Evolutionary conservation across 2,329 filamentous ascomycete genomes (phyloP).

Genomic region (Dactylellina parvicollis): DNA sequence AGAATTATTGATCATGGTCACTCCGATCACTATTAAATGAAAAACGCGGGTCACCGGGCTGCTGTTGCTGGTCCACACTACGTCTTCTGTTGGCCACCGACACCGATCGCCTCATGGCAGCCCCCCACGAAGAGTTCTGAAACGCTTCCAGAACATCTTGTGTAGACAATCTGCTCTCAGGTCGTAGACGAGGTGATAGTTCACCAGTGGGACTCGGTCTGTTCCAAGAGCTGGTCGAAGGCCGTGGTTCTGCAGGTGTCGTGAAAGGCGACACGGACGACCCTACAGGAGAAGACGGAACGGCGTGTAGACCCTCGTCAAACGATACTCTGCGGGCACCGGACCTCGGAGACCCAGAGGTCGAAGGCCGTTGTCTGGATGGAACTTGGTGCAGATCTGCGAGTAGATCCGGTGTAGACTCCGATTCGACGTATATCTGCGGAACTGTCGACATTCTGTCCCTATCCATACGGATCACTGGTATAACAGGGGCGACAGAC

Average conservation of each 20-base stretch:
- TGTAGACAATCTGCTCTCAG: constrained; percentile 54
- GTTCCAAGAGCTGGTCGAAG: constrained; percentile 31
- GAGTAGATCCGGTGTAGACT: constrained; percentile 44
- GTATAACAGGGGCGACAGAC: constrained; percentile 44
- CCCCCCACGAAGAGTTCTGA: constrained; percentile 55
- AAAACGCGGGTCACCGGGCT: constrained; percentile 36
- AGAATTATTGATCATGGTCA: constrained; percentile 37
- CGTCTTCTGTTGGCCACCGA: constrained; percentile 33
- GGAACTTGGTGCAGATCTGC: constrained; percentile 1
- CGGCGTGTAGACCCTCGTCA: constrained; percentile 36
- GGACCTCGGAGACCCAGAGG: constrained; percentile 25
- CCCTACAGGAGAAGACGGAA: constrained; percentile 45
- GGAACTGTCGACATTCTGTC: constrained; percentile 41
- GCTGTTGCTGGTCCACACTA: constrained; percentile 40
- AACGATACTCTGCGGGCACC: constrained; percentile 27
- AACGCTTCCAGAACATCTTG: constrained; percentile 56
- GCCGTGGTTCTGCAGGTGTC: constrained; percentile 48
- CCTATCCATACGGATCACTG: constrained; percentile 48
- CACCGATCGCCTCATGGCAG: constrained; percentile 53
- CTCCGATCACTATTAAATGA: constrained; percentile 49
- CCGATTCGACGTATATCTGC: constrained; percentile 51
- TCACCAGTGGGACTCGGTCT: constrained; percentile 34
- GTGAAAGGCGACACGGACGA: constrained; percentile 54
- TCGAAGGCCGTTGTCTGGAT: constrained; percentile 19
- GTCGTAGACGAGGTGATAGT: constrained; percentile 29